A percentile compares a stretch with the other conserved stretches of the same genome.
Conservation (phyloP, 2,329 filamentous ascomycete species). For the Cylindrodendrum hubeiense region DNA sequence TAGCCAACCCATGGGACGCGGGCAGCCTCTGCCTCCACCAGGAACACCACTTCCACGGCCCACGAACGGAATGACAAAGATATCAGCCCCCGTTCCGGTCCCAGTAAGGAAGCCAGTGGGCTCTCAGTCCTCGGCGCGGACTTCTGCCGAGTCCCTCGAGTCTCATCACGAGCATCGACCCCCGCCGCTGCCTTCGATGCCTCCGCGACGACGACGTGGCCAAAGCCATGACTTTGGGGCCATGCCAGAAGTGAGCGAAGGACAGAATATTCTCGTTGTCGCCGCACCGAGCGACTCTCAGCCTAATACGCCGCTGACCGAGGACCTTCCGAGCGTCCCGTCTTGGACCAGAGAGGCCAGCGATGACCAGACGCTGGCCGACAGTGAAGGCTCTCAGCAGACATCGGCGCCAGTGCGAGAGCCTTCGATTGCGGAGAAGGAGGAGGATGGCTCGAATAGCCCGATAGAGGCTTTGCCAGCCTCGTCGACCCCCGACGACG, state of each 20-base stretch:
- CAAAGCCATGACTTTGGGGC: conserved; percentile 45
- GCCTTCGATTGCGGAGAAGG: conserved; percentile 10
- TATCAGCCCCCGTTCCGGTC: conserved; percentile 64
- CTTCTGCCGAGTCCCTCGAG: conserved; percentile 37
- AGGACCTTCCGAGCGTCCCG: conserved; percentile 43
- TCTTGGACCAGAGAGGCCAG: conserved; percentile 30
- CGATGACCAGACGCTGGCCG: conserved; percentile 29
- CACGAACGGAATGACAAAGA: conserved; percentile 71
- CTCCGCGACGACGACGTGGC: conserved; percentile 57
- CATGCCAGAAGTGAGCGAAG: conserved; percentile 50
- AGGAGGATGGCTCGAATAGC: not conserved
- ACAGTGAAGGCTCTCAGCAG: conserved; percentile 31
- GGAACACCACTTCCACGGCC: conserved; percentile 79
- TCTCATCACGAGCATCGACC: conserved; percentile 33
- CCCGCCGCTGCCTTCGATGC: conserved; percentile 23
- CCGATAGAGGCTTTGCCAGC: conserved; percentile 12
- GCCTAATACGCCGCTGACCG: conserved; percentile 63
- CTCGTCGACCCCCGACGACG: conserved; percentile 33
- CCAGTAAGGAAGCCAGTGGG: conserved; percentile 75
- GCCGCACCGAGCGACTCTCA: conserved; percentile 74
- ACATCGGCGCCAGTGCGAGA: conserved; percentile 22
- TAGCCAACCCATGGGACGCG: conserved; percentile 82
- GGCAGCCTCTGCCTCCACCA: conserved; percentile 84
- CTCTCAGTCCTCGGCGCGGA: conserved; percentile 47
- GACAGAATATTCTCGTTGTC: conserved; percentile 72